Base-by-base conservation (phyloP, 1,284 basidiomycete species). In the Apiotrichum porosum region DNA sequence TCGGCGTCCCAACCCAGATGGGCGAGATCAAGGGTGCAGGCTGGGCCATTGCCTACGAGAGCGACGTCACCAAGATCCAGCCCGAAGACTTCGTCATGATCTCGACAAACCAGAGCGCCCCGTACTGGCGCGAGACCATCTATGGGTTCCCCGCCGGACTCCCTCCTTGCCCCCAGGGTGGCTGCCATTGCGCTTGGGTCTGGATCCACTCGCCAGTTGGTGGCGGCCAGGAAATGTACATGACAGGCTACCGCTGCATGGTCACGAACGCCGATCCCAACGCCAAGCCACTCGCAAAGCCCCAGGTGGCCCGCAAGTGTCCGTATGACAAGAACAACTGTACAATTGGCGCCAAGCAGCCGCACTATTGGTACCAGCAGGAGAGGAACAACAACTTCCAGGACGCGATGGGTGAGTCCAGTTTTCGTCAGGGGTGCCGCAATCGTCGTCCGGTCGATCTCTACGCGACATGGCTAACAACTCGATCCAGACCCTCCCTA, bases 211-310 rank as follows among this genome's bases (percentile, higher is more conserved):
- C 42, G 40, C 4, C 60, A 56, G 13, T 62, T 8, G 37, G 22
- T 40, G 44, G 34, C 44, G 15, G 49, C 24, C 8, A 37, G 3
- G 28, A 40, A 14, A 44, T 43, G n/a, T 86, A 84, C 72, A 84
- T 86, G 81, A 83, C 79, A 39, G 81, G 81, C 21, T 87, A 86
- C 78, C 79, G 80, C 56, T 88, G 86, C 74, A 78, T 79, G 39
- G 72, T 87, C 41, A 80, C 81, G 2, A 77, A 77, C 37, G 37
- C 42, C 23, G 32, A 38, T 17, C 23, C 38, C 4, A 72, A 47
- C 1, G 66, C 73, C 6, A 80, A 81, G n/a, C 75, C 59, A 9
- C 76, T 78, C 3, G 67, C 78, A 6, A 74, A 75, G 28, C 71
- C 83, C 5, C 53, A 58, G 15, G 56, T 67, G 6, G 65, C 71